Percentiles rank a stretch among this genome's conserved stretches.
Conservation (phyloP, 2,329 filamentous ascomycete species). For the Spiromastix sp. region DNA sequence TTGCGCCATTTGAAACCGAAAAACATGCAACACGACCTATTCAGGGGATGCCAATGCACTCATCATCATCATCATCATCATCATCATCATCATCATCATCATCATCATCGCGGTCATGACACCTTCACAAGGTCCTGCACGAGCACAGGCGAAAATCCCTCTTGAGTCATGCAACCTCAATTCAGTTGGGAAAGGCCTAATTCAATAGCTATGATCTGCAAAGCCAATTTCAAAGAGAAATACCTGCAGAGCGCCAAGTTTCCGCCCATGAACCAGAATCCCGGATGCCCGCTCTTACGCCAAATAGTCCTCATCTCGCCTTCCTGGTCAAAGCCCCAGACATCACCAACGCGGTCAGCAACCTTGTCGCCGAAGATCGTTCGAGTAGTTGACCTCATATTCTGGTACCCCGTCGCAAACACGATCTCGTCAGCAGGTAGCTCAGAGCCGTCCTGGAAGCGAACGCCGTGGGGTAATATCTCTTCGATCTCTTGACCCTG, state of each 20-base stretch:
- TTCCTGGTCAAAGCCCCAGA: constrained; percentile 52
- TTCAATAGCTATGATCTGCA: constrained; percentile 41
- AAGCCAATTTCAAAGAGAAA: constrained; percentile 44
- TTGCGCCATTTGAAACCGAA: no score
- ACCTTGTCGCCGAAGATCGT: constrained; percentile 52
- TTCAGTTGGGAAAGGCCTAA: no score
- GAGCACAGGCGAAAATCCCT: no score
- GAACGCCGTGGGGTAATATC: constrained; percentile 37
- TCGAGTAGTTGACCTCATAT: constrained; percentile 56
- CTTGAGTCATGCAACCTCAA: no score
- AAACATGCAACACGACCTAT: no score
- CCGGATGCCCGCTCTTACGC: constrained; percentile 50
- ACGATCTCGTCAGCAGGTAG: constrained; percentile 54
- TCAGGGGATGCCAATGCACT: no score
- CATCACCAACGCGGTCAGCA: constrained; percentile 44
- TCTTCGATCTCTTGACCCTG: constrained; percentile 42
- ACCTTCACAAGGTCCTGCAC: no score
- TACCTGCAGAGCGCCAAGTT: constrained; percentile 54
- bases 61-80: no score
- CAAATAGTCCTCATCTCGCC: constrained; percentile 46
- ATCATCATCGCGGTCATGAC: no score
- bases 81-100: no score
- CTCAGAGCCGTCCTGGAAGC: constrained; percentile 44
- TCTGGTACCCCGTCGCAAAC: constrained; percentile 55
- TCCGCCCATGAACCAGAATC: constrained; percentile 58